Percentiles rank a stretch among this genome's conserved stretches.
Conservation (phyloP, 2,329 filamentous ascomycete species). For the Chaetomium sp. region DNA sequence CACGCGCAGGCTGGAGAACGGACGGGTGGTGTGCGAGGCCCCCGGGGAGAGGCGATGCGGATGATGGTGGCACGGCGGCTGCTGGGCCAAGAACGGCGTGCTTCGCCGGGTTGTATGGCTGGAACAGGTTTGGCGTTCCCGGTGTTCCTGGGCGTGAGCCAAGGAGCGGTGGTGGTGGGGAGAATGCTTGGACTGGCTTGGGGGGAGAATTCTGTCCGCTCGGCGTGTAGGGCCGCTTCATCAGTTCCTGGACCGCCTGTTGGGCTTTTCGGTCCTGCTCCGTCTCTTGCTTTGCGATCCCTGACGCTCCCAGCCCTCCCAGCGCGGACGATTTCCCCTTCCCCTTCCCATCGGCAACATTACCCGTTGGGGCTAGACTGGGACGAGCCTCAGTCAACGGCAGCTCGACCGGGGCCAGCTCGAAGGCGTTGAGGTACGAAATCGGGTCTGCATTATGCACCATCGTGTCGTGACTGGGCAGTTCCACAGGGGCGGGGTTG, state of each 20-base stretch:
- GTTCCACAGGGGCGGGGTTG: constrained; percentile 36
- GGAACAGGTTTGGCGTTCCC: constrained; percentile 1
- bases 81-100: constrained; percentile 5
- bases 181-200: background rate
- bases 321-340: too few species aligned
- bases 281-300: background rate
- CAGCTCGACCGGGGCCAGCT: constrained; percentile 16
- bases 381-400: constrained; percentile 1
- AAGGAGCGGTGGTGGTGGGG: background rate
- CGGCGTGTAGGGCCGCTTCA: constrained; percentile 4
- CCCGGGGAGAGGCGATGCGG: too few species aligned
- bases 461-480: constrained; percentile 31
- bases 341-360: background rate
- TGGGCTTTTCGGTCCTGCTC: constrained; percentile 3
- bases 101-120: constrained; percentile 16
- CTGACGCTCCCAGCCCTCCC: background rate
- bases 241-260: constrained; percentile 2
- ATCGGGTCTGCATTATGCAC: constrained; percentile 21
- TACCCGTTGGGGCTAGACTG: background rate
- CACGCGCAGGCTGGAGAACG: background rate
- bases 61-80: constrained; percentile 7
- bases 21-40: constrained; percentile 12
- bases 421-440: constrained; percentile 10
- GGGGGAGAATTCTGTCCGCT: constrained; percentile 8
- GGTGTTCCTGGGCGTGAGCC: constrained; percentile 1